These are phyloP conservation scores for Echinosophora koreensis DNA, from an alignment of 306 rosid genomes.

Conservation along the genomic window DNA sequence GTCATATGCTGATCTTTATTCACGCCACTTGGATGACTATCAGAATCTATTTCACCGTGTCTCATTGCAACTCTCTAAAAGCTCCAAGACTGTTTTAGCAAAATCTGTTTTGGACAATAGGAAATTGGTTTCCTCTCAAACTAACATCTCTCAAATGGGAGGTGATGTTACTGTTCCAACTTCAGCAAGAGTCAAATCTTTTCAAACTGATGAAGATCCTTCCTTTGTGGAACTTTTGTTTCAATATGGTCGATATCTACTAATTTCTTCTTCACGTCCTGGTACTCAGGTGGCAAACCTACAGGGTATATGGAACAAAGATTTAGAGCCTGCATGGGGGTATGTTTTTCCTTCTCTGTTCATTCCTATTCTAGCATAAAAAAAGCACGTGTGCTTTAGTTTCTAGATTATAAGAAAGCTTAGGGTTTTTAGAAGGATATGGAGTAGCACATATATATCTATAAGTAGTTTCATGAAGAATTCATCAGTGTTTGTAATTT, in stretches of 20 bases:
- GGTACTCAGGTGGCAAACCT: conserved; percentile 89
- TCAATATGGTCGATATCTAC: conserved; percentile 92
- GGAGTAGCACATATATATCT: conserved; percentile 22
- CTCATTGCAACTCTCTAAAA: conserved; percentile 82
- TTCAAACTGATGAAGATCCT: conserved; percentile 90
- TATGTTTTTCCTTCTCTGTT: conserved; percentile 51
- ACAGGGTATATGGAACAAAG: conserved; percentile 95
- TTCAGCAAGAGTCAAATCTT: conserved; percentile 84
- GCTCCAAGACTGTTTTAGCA: conserved; percentile 53
- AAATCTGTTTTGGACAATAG: conserved; percentile 39
- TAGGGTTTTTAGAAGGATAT: conserved; percentile 29
- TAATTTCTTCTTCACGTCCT: conserved; percentile 86
- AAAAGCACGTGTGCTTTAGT: background rate
- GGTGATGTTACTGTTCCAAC: conserved; percentile 65
- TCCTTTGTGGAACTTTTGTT: conserved; percentile 88
- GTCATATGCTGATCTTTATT: conserved; percentile 73
- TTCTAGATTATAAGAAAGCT: conserved; percentile 32
- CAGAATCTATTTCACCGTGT: conserved; percentile 87
- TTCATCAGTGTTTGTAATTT: conserved; percentile 44
- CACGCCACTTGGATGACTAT: conserved; percentile 80
- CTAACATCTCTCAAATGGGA: conserved; percentile 48
- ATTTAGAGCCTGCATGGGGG: conserved; percentile 91
- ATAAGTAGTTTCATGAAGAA: conserved; percentile 34
- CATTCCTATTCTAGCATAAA: conserved; percentile 9
- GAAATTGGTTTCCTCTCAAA: conserved; percentile 39